These are phyloP conservation scores for Byssochlamys sp. DNA, from an alignment of 2,329 filamentous ascomycete species.

Conservation along the genomic window DNA sequence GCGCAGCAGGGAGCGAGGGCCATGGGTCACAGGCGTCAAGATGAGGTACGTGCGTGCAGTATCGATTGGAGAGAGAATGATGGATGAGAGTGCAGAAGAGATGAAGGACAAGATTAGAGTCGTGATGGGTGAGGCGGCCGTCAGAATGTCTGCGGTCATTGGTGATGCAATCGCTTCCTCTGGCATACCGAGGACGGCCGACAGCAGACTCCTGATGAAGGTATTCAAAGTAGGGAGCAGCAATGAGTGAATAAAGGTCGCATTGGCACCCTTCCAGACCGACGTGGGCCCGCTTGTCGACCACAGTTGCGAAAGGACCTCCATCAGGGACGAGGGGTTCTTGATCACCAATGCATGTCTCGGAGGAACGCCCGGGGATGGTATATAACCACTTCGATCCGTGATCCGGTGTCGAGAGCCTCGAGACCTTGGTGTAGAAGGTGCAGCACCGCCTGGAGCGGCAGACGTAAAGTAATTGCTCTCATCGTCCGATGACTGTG, in stretches of 20 bases:
- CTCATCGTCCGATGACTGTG: slow-evolving; percentile 59
- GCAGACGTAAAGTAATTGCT: slow-evolving; percentile 72
- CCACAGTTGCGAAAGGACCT: slow-evolving; percentile 82
- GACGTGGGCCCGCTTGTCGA: slow-evolving; percentile 80
- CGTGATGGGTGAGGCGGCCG: slow-evolving; percentile 70
- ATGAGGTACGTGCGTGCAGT: slow-evolving; percentile 80
- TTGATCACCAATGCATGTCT: slow-evolving; percentile 61
- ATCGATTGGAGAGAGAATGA: slow-evolving; percentile 78
- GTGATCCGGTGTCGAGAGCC: slow-evolving; percentile 32
- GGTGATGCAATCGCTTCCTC: slow-evolving; percentile 54
- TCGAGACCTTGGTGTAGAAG: slow-evolving; percentile 31
- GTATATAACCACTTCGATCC: slow-evolving; percentile 38
- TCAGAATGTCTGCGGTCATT: slow-evolving; percentile 61
- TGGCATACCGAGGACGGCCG: slow-evolving; percentile 79
- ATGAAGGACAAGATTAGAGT: slow-evolving; percentile 65
- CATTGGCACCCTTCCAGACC: slow-evolving; percentile 87
- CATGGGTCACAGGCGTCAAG: slow-evolving; percentile 66
- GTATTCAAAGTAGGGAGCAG: slow-evolving; percentile 79
- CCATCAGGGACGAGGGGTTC: slow-evolving; percentile 69
- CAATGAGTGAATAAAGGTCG: slow-evolving; percentile 82
- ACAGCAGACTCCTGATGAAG: slow-evolving; percentile 83
- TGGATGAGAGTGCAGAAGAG: slow-evolving; percentile 59
- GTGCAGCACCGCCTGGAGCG: slow-evolving; percentile 33
- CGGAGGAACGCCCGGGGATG: slow-evolving; percentile 28
- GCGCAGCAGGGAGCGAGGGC: slow-evolving; percentile 66